Evolutionary conservation across 2,329 filamentous ascomycete species (phyloP), one percentile per base, ranked within the genome.

Genomic region (Sarocladium kiliense): DNA sequence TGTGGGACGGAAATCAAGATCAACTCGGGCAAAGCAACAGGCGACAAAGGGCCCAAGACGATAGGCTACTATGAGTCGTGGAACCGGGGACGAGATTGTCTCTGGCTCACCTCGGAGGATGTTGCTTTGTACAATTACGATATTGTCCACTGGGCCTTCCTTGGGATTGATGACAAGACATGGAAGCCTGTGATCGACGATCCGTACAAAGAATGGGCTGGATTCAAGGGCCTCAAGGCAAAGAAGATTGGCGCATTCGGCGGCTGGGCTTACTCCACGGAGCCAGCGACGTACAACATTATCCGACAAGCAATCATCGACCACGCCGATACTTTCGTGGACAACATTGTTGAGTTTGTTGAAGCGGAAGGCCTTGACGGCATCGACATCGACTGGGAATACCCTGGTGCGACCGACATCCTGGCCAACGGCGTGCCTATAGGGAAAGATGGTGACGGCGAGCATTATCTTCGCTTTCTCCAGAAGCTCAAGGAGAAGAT

Each of bases 311-410:
- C 63, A 1, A 18, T 49, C 10, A 60, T 63, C 37, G 64, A 54
- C 58, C 54, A 61, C 0, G 59, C 63, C 1, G 58, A 62, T 5
- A 69, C 34, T 16, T 68, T 78, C 39, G 61, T 66, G 9, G 58
- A 63, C 19, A 72, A 73, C 58, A 56, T 74, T 42, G 60, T 69
- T 56, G 54, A 71, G 19, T 72, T 80, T 59, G 11, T 78, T 47
- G 60, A 70, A 21, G 42, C 75, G 30, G 39, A 75, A 19, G 60
- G 62, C 3, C 58, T 78, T 0, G 74, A 77, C 49, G 75, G 76
- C 0, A 62, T 77, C 11, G 74, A 77, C 45, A 61, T 77, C 36
- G 74, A 77, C 59, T 80, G 76, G 77, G 75, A 77, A 55, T 77
- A 77, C 54, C 71, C 71, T 1, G 68, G 66, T 0, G 60, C 58